A percentile compares a stretch with the other conserved stretches of the same genome.
Evolutionary conservation across 768 basidiomycete species (phyloP).

Genomic region (Suillus brevipes): DNA sequence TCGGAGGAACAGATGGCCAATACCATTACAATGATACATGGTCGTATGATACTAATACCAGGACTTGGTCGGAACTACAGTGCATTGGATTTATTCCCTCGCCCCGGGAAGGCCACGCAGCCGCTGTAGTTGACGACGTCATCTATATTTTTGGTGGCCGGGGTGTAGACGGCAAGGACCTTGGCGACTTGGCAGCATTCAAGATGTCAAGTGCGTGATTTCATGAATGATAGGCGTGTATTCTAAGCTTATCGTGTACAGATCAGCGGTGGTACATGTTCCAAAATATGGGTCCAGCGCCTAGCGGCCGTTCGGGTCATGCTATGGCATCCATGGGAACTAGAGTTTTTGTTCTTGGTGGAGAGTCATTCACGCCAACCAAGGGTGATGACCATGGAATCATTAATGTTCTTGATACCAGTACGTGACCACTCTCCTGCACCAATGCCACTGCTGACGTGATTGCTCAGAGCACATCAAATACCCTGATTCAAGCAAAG

Average conservation of each 20-base stretch:
- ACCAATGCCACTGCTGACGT: slow-evolving; percentile 8
- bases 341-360: slow-evolving; percentile 90
- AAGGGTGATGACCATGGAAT: slow-evolving; percentile 77
- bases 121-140: slow-evolving; percentile 94
- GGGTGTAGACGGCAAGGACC: slow-evolving; percentile 94
- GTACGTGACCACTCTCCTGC: slow-evolving; percentile 48
- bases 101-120: slow-evolving; percentile 94
- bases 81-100: slow-evolving; percentile 98
- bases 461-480: slow-evolving; percentile 77
- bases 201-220: slow-evolving; percentile 86
- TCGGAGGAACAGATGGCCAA: slow-evolving; percentile 97
- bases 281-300: slow-evolving; percentile 98
- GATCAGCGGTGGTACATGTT: slow-evolving; percentile 99
- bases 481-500: slow-evolving; percentile 71
- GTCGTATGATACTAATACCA: slow-evolving; percentile 82
- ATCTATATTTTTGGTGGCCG: slow-evolving; percentile 97
- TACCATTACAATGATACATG: slow-evolving; percentile 99
- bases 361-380: slow-evolving; percentile 78
- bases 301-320: slow-evolving; percentile 90
- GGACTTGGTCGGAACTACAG: slow-evolving; percentile 85
- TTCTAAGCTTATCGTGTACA: slow-evolving; percentile 34
- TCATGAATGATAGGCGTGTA: slow-evolving; percentile 2
- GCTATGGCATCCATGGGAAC: slow-evolving; percentile 95
- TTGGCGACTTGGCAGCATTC: slow-evolving; percentile 94
- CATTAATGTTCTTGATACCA: slow-evolving; percentile 94